Conservation (phyloP, 495 filamentous ascomycete species). For the Lasiosphaeria miniovina region DNA sequence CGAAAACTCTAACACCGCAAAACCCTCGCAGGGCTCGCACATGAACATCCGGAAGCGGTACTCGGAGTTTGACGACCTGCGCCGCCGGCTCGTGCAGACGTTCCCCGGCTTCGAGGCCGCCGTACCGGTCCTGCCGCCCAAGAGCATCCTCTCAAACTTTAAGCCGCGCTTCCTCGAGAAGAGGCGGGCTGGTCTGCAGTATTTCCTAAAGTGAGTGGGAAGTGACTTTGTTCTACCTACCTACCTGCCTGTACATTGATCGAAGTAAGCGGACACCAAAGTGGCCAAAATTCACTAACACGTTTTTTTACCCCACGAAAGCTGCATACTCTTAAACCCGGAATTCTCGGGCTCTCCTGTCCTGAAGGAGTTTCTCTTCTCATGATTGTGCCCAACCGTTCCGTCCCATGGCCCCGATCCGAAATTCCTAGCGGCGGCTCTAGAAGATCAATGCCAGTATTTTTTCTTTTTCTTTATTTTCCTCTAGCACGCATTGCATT, state of each 20-base stretch:
- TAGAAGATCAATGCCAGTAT: too few species aligned
- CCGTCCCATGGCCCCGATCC: too few species aligned
- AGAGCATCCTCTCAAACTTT: slow-evolving; percentile 53
- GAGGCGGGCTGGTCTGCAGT: slow-evolving; percentile 51
- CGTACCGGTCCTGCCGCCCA: slow-evolving; percentile 54
- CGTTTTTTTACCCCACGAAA: slow-evolving; percentile 12
- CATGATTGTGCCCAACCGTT: slow-evolving; percentile 26
- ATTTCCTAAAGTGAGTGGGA: slow-evolving; percentile 51
- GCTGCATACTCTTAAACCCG: slow-evolving; percentile 56
- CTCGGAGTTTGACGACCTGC: slow-evolving; percentile 56
- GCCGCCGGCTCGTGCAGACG: slow-evolving; percentile 46
- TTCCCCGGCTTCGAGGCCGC: slow-evolving; percentile 55
- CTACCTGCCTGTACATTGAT: too few species aligned
- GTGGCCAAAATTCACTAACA: neutral
- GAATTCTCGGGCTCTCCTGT: slow-evolving; percentile 57
- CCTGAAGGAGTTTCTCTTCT: slow-evolving; percentile 56
- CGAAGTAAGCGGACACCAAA: too few species aligned
- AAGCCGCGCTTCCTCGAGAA: slow-evolving; percentile 52
- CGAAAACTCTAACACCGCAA: neutral
- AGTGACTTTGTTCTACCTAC: neutral
- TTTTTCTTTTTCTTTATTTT: too few species aligned
- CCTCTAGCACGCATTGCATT: too few species aligned
- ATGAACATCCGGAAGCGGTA: slow-evolving; percentile 58
- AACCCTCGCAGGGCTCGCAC: slow-evolving; percentile 42
- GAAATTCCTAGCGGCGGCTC: too few species aligned